Percentiles rank a stretch among this genome's conserved stretches.
Evolutionary conservation across 345 rosid genomes (phyloP).

Genomic region (Arabidopsis suecica): DNA sequence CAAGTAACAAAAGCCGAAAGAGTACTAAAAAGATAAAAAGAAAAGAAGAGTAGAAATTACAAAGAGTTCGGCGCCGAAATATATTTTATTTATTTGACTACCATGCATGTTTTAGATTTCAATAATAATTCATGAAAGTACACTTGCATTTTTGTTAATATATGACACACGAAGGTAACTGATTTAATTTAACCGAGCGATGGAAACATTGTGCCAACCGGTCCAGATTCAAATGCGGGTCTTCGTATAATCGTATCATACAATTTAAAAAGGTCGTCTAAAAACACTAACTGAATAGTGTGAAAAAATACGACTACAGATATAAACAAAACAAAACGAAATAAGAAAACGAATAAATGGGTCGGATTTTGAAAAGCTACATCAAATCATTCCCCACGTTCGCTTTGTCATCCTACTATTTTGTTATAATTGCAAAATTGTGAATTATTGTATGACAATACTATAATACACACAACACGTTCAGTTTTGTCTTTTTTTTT

Average conservation of each 20-base stretch:
- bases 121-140: not conserved
- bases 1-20: not conserved
- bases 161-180: not conserved
- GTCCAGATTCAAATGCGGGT: not conserved
- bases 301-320: not conserved
- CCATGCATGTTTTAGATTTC: not conserved
- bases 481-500: conserved; percentile 38
- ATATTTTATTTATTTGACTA: not conserved
- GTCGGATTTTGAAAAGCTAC: conserved; percentile 27
- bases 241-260: not conserved
- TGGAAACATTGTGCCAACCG: not conserved
- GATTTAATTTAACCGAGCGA: not conserved
- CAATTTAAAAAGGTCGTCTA: not conserved
- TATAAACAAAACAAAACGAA: not conserved
- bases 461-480: conserved; percentile 8
- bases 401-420: conserved; percentile 32
- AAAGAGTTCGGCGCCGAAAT: conserved; percentile 20
- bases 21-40: not conserved
- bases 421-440: conserved; percentile 34
- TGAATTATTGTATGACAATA: conserved; percentile 16
- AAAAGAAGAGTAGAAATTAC: not conserved
- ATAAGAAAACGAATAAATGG: not conserved
- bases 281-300: not conserved
- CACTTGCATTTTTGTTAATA: not conserved
- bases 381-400: conserved; percentile 45